These are phyloP conservation scores for Vaccinium macrocarpon DNA, from an alignment of 148 eudicot species.

Conservation along the genomic window DNA sequence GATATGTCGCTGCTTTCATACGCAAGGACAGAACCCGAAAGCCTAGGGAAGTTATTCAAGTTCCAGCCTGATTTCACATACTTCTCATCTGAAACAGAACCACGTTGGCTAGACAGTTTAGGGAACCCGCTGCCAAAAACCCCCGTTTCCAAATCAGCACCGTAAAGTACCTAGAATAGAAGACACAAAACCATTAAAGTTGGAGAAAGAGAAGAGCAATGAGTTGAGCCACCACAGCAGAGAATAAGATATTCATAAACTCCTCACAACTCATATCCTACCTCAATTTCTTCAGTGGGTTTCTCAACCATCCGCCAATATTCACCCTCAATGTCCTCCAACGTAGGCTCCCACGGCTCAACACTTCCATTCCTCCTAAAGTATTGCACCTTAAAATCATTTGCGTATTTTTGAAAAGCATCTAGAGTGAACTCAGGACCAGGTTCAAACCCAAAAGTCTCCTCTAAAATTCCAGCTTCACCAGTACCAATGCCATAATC, in stretches of 20 bases:
- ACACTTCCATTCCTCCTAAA: conserved; percentile 43
- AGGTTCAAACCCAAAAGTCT: conserved; percentile 86
- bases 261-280: conserved; percentile 24
- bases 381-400: conserved; percentile 77
- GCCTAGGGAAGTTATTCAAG: conserved; percentile 94
- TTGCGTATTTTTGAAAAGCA: conserved; percentile 76
- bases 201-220: not conserved
- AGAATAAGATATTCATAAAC: not conserved
- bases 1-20: conserved; percentile 92
- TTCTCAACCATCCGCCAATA: conserved; percentile 97
- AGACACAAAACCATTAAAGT: conserved; percentile 9
- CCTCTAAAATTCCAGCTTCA: conserved; percentile 28
- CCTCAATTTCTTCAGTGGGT: conserved; percentile 99
- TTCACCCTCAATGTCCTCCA: conserved; percentile 91
- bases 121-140: conserved; percentile 94
- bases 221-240: not conserved
- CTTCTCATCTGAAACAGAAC: conserved; percentile 46
- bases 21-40: conserved; percentile 87
- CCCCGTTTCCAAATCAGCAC: conserved; percentile 97
- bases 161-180: conserved; percentile 78
- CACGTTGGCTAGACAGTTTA: conserved; percentile 43
- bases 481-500: conserved; percentile 27
- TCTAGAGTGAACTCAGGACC: conserved; percentile 89
- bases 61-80: conserved; percentile 91
- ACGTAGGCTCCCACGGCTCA: conserved; percentile 47